A percentile compares a stretch with the other conserved stretches of the same genome.
Evolutionary conservation across 2,329 filamentous ascomycete species (phyloP).

Genomic region (Fusarium sp.): DNA sequence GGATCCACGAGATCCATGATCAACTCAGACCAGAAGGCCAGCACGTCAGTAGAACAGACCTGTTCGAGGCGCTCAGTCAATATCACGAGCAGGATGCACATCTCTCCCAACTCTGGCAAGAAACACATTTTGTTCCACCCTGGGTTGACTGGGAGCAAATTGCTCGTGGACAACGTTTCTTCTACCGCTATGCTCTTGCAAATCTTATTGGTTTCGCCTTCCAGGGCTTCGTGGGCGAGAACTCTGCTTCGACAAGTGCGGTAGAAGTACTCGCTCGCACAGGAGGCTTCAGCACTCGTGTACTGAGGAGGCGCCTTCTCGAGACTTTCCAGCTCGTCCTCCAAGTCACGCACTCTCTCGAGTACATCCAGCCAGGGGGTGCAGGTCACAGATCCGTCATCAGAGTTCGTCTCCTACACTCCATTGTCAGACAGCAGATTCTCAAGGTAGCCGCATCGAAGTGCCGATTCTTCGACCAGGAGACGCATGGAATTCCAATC

Average conservation of each 20-base stretch:
- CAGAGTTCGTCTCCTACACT: slow-evolving; percentile 74
- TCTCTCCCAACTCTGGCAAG: slow-evolving; percentile 38
- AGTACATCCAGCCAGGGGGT: slow-evolving; percentile 71
- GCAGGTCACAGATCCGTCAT: slow-evolving; percentile 71
- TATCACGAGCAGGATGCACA: not conserved
- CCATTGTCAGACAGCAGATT: slow-evolving; percentile 72
- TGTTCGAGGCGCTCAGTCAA: slow-evolving; percentile 17
- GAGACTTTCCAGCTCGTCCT: slow-evolving; percentile 58
- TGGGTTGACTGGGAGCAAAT: slow-evolving; percentile 79
- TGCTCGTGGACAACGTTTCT: slow-evolving; percentile 68
- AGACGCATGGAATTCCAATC: slow-evolving; percentile 70
- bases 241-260: slow-evolving; percentile 65
- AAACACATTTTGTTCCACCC: slow-evolving; percentile 69
- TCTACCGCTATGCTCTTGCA: slow-evolving; percentile 75
- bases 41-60: slow-evolving; percentile 6
- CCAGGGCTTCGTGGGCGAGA: slow-evolving; percentile 55
- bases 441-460: slow-evolving; percentile 64
- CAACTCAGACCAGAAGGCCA: slow-evolving; percentile 5
- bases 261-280: slow-evolving; percentile 75
- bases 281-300: slow-evolving; percentile 72
- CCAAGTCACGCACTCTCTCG: slow-evolving; percentile 70
- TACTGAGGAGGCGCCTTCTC: slow-evolving; percentile 69
- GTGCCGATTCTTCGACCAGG: slow-evolving; percentile 68
- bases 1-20: slow-evolving; percentile 10
- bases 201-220: slow-evolving; percentile 64